Evolutionary conservation across 1,284 basidiomycete species (phyloP), one percentile per base, ranked within the genome.

Genomic region (Austroboletus novae-zelandiae): DNA sequence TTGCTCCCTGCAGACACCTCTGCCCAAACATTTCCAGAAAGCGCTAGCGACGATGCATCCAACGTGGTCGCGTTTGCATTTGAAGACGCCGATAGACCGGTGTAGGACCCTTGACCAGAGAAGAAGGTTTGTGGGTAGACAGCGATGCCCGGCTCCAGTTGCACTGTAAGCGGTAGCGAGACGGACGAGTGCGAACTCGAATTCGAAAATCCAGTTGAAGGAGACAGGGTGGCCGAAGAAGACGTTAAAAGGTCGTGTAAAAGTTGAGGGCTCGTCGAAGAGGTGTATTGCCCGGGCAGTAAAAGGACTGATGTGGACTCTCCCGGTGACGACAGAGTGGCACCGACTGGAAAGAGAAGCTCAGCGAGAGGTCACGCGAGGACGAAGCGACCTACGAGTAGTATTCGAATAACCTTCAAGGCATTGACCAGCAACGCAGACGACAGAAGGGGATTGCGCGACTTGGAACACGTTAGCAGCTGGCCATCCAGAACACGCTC

Each of bases 401-500:
- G 74, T 80, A 61, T 89, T 88, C 29, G 84, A 80, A 69, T 72
- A 79, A 52, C 86, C 86, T 68, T 89, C 76, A 53, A 89, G 71
- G 73, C 86, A 89, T 85, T 89, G 86, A 57, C 86, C 87, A 66
- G 86, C 84, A 85, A 88, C 72, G 76, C 86, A 89, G 53, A 89
- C 74, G 52, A 89, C 81, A 61, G 82, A 72, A 61, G 74, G 71
- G 61, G 77, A 75, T 73, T 83, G 80, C 54, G 82, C 81, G 65
- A 74, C 81, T 76, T 43, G 41, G 35, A 40, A 42, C 43, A 11
- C 40, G 23, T 60, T 20, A 57, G 50, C 14, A 10, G 9, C 25
- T 13, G 32, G 23, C n/a, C 25, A 27, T 40, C 29, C 9, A 48
- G n/a, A 4, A 17, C 3, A 39, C 36, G 40, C 13, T 18, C 5